Conservation (phyloP, 2,329 filamentous ascomycete species). For the Myotisia sp. region DNA sequence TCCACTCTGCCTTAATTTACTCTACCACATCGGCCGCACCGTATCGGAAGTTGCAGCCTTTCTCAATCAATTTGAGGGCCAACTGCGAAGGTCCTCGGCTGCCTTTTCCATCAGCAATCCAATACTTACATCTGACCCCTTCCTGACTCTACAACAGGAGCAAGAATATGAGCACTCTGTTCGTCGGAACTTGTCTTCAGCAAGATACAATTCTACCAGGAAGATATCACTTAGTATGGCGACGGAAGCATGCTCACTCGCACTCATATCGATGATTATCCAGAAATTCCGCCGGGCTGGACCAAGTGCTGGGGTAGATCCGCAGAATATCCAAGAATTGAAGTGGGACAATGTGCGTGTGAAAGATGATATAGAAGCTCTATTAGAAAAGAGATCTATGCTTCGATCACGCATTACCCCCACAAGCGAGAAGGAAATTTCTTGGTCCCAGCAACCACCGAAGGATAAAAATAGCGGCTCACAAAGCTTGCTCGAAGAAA, state of each 20-base stretch:
- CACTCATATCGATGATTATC: conserved; percentile 61
- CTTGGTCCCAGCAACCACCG: conserved; percentile 38
- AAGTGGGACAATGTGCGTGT: conserved; percentile 60
- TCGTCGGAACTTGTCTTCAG: no score
- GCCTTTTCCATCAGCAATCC: conserved; percentile 45
- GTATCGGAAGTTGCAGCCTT: conserved; percentile 76
- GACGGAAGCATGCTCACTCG: conserved; percentile 64
- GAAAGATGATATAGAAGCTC: conserved; percentile 71
- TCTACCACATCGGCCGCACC: conserved; percentile 65
- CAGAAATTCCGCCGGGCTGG: conserved; percentile 50
- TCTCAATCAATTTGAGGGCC: conserved; percentile 72
- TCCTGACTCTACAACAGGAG: conserved; percentile 6
- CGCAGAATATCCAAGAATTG: conserved; percentile 53
- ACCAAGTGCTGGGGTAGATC: conserved; percentile 44
- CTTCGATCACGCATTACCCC: conserved; percentile 61
- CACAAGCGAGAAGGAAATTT: conserved; percentile 56
- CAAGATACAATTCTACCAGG: no score
- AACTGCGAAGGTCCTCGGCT: conserved; percentile 57
- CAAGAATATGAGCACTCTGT: no score
- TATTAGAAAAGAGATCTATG: conserved; percentile 54
- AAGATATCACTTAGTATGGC: conserved; percentile 60
- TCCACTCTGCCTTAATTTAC: conserved; percentile 74
- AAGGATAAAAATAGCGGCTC: conserved; percentile 29
- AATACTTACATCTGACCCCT: conserved; percentile 28
- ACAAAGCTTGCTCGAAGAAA: conserved; percentile 59